Conservation (phyloP, 2,329 filamentous ascomycete genomes). For the Ceratocystiopsis minuta region DNA sequence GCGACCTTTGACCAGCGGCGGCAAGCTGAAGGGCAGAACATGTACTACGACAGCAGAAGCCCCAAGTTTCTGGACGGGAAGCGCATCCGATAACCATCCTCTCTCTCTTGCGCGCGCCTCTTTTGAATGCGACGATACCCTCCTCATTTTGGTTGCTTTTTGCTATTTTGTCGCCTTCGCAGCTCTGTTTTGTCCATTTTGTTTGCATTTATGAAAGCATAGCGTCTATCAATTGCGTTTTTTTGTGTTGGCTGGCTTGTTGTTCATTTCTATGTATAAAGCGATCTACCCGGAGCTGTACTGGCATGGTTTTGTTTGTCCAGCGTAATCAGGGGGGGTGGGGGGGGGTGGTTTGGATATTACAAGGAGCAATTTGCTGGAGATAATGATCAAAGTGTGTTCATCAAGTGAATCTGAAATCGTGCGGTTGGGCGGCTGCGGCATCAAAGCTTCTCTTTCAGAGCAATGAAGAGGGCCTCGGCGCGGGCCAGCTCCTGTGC, state of each 20-base stretch:
- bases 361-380: no score
- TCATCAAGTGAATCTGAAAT: no score
- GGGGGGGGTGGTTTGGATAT: no score
- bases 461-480: conserved; percentile 29
- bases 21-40: conserved; percentile 24
- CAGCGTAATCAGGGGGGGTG: no score
- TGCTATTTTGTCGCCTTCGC: neutral
- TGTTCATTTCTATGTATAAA: neutral
- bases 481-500: conserved; percentile 29
- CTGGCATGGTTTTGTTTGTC: neutral
- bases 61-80: conserved; percentile 39
- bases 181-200: neutral
- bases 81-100: conserved; percentile 18
- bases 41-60: conserved; percentile 31
- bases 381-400: no score
- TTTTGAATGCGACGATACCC: conserved; percentile 1
- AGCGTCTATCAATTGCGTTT: conserved; percentile 4
- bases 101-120: neutral
- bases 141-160: neutral
- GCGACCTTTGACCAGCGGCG: conserved; percentile 39
- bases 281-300: no score
- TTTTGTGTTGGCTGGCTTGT: neutral
- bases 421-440: no score
- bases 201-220: conserved; percentile 7
- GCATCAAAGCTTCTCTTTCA: conserved; percentile 8